These are phyloP conservation scores for Salvia rosmarinus DNA, from an alignment of 257 asterid species.

Conservation along the genomic window DNA sequence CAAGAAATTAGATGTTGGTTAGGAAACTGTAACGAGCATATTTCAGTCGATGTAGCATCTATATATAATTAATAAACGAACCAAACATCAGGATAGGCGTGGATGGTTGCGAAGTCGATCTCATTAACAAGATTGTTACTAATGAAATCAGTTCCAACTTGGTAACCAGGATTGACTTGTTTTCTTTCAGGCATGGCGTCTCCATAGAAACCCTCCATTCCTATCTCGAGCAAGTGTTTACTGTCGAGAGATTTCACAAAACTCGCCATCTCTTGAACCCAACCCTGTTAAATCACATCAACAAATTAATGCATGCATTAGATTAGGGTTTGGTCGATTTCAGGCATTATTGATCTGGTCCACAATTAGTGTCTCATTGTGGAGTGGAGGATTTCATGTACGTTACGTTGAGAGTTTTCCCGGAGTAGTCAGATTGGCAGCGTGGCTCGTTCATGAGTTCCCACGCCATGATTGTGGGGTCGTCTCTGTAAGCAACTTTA, in stretches of 20 bases:
- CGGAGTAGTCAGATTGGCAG: slow-evolving; percentile 71
- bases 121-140: slow-evolving; percentile 48
- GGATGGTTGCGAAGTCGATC: slow-evolving; percentile 76
- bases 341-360: too few relatives aligned
- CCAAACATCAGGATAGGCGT: slow-evolving; percentile 70
- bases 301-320: neutral
- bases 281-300: slow-evolving; percentile 28
- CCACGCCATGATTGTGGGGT: slow-evolving; percentile 88
- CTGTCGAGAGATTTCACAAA: slow-evolving; percentile 60
- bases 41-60: too few relatives aligned
- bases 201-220: slow-evolving; percentile 91
- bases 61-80: neutral
- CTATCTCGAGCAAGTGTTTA: slow-evolving; percentile 63
- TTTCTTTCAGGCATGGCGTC: slow-evolving; percentile 59
- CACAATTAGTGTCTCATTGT: too few relatives aligned
- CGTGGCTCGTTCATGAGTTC: slow-evolving; percentile 95
- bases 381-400: too few relatives aligned
- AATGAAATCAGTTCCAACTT: slow-evolving; percentile 79
- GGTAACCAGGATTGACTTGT: slow-evolving; percentile 69
- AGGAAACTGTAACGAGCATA: too few relatives aligned
- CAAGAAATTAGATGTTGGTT: too few relatives aligned
- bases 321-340: too few relatives aligned
- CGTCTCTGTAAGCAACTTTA: slow-evolving; percentile 54
- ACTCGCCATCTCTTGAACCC: slow-evolving; percentile 72
- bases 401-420: slow-evolving; percentile 61